Base-by-base conservation (phyloP, 2,329 filamentous ascomycete species). In the Ampelomyces quisqualis region DNA sequence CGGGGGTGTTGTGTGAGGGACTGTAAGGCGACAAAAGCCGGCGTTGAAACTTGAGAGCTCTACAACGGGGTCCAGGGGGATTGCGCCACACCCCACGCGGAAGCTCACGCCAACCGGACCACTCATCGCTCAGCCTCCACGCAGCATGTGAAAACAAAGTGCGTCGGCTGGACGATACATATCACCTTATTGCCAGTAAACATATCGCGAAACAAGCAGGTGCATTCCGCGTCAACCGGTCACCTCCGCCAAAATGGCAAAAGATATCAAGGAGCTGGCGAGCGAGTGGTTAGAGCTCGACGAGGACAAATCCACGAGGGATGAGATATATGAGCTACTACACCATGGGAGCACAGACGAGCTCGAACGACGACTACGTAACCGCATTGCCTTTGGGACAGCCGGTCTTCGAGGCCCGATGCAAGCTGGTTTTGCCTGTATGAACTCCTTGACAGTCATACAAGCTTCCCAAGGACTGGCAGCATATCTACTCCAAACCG, bases 381-480 rank as follows among this genome's bases (percentile, higher is more conserved):
- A 73, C 18, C 75, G 78, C 18, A 82, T 84, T 44, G 73, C 79
- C 30, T 84, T 84, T 51, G 80, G 80, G 17, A 84, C 79, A 5
- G 78, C 79, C 26, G 81, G 81, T 28, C 70, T 85, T 7, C 73
- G 81, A 31, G 79, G 79, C n/a, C 73, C 75, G 24, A 85, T 85
- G 81, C 76, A 80, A 53, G 81, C 80, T 30, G 81, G 81, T 4
- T 84, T 83, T 60, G 74, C 80, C 2, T 77, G 74, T 51, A 78
- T 81, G 72, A 81, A 81, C 60, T 73, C 71, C 11, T 63, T 81
- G 39, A 81, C 77, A 0, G 75, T 81, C 44, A 80, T 81, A 40
- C 77, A 84, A 65, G 79, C 81, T 27, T 82, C 81, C 0, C 80
- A 84, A 61, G 81, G 81, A n/a, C 68, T 84, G 20, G 81, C 80